A percentile compares a stretch with the other conserved stretches of the same genome.
phyloP scores from a whole-genome alignment of 2,329 filamentous ascomycete species.

The Sarocladiaceae sp. region DNA sequence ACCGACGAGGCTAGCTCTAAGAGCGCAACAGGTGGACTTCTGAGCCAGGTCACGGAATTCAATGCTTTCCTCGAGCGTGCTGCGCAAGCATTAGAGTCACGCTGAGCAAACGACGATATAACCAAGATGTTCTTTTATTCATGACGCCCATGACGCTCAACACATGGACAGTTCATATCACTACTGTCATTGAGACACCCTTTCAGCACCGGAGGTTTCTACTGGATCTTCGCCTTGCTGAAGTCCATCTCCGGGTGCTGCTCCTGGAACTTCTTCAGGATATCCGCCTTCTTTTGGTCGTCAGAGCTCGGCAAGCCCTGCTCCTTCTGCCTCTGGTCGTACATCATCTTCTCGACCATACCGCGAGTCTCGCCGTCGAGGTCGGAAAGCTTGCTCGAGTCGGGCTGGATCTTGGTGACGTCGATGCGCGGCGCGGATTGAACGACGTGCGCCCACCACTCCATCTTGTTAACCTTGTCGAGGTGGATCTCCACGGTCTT shows the following conservation, averaged over 20 bases:
- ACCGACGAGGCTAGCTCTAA: conserved; percentile 48
- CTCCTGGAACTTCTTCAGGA: conserved; percentile 87
- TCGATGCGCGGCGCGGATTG: conserved; percentile 87
- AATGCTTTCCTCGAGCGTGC: conserved; percentile 61
- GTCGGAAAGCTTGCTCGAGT: conserved; percentile 87
- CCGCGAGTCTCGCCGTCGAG: conserved; percentile 89
- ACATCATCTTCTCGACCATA: conserved; percentile 99
- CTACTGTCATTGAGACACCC: no score
- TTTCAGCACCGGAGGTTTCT: conserved; percentile 16
- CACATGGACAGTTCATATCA: background rate
- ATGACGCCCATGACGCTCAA: conserved; percentile 5
- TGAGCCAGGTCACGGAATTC: conserved; percentile 56
- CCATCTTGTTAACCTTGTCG: conserved; percentile 94
- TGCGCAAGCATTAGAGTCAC: conserved; percentile 49
- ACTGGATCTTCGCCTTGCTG: conserved; percentile 63
- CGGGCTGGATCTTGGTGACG: conserved; percentile 89
- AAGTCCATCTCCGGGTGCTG: conserved; percentile 74
- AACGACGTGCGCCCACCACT: conserved; percentile 96
- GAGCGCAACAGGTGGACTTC: conserved; percentile 45
- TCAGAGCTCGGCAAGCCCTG: conserved; percentile 83
- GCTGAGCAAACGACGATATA: background rate
- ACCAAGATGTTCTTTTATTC: background rate
- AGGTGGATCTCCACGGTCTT: conserved; percentile 75
- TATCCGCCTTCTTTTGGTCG: conserved; percentile 91
- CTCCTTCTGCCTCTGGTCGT: conserved; percentile 96